Percentiles rank a stretch among this genome's conserved stretches.
Conservation (phyloP, 148 eudicot genomes). For the Rhododendron ovatum region DNA sequence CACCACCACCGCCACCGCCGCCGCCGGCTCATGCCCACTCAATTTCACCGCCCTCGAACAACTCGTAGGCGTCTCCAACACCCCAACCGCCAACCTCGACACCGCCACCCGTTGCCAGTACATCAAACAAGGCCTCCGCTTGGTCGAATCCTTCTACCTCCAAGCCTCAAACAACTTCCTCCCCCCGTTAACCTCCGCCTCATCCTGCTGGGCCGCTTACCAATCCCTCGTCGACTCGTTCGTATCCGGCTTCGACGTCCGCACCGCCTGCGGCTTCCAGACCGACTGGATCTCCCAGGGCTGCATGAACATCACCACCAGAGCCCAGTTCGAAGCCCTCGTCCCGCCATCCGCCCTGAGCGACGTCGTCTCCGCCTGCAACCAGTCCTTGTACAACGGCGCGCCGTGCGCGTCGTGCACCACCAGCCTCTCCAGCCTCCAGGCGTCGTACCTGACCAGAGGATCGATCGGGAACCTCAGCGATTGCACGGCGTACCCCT, state of each 20-base stretch:
- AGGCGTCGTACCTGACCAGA: constrained; percentile 42
- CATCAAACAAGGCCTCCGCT: constrained; percentile 48
- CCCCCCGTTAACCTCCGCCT: constrained; percentile 47
- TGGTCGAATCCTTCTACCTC: constrained; percentile 64
- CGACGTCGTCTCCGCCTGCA: constrained; percentile 40
- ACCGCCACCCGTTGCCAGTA: constrained; percentile 35
- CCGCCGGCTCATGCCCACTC: constrained; percentile 41
- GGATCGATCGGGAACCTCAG: constrained; percentile 37
- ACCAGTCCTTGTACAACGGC: constrained; percentile 38
- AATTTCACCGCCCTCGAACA: constrained; percentile 36
- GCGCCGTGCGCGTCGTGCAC: constrained; percentile 51
- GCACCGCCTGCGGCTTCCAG: constrained; percentile 41
- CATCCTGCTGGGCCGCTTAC: constrained; percentile 60
- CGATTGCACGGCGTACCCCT: constrained; percentile 58
- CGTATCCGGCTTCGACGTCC: constrained; percentile 40
- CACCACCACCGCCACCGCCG: constrained; percentile 11
- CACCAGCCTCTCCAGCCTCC: constrained; percentile 24
- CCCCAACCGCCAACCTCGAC: constrained; percentile 15
- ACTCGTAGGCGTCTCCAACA: constrained; percentile 14
- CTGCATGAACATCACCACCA: constrained; percentile 69
- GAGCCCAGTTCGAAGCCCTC: constrained; percentile 33
- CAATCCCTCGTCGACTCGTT: constrained; percentile 37
- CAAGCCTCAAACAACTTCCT: constrained; percentile 37
- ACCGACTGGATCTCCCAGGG: constrained; percentile 53
- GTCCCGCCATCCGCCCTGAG: constrained; percentile 17